Evolutionary conservation across 192 early-diverging fungal genomes (phyloP).

Genomic region (Cetraspora pellucida): DNA sequence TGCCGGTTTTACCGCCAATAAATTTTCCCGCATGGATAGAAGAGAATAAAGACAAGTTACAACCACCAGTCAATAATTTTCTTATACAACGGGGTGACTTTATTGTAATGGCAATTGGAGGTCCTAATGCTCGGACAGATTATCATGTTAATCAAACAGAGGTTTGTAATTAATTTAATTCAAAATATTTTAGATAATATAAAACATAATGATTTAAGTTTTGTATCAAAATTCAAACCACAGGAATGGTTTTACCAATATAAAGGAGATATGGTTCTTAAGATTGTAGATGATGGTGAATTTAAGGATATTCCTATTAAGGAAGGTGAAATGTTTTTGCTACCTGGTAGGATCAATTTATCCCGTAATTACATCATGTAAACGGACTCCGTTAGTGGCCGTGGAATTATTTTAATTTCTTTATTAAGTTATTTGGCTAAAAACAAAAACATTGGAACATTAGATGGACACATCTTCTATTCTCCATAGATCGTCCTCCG

Average conservation of each 20-base stretch:
- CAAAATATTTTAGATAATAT: not conserved
- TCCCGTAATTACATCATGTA: not conserved
- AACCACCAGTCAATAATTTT: slow-evolving; percentile 95
- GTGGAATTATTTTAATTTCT: not conserved
- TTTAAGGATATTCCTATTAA: slow-evolving; percentile 85
- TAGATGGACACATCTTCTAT: no score
- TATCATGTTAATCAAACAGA: slow-evolving; percentile 98
- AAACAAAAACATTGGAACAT: not conserved
- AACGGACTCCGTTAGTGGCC: not conserved
- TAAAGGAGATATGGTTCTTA: slow-evolving; percentile 92
- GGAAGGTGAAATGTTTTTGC: slow-evolving; percentile 95
- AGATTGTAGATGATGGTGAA: slow-evolving; percentile 73
- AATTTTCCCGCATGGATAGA: slow-evolving; percentile 90
- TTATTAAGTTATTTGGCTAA: not conserved
- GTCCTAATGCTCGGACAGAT: slow-evolving; percentile 93
- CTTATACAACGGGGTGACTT: slow-evolving; percentile 82
- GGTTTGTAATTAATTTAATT: slow-evolving; percentile 43
- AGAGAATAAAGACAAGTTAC: slow-evolving; percentile 77
- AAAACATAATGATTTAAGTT: slow-evolving; percentile 1
- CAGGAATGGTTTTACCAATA: slow-evolving; percentile 97
- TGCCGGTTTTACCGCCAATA: slow-evolving; percentile 71
- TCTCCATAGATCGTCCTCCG: no score
- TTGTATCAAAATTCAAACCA: not conserved
- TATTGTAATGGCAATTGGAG: slow-evolving; percentile 91
- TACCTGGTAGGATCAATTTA: slow-evolving; percentile 69